Percentiles rank a stretch among this genome's conserved stretches.
phyloP scores from a whole-genome alignment of 179 eudicot genomes.

The Actinidia polygama region DNA sequence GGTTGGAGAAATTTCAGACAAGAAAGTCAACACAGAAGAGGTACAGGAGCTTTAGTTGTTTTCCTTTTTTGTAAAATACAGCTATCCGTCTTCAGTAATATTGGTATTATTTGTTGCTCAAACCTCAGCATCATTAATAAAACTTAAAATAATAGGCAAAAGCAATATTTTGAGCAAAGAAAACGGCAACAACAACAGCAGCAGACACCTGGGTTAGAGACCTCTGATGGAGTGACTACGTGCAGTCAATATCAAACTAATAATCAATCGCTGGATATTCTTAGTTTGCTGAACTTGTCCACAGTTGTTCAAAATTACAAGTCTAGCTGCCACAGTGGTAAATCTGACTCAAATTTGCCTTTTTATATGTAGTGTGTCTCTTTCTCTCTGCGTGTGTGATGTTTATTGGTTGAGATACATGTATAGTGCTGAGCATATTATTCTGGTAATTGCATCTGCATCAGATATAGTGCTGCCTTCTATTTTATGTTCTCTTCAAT shows the following conservation, averaged over 20 bases:
- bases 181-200: constrained; percentile 65
- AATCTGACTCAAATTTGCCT: not conserved
- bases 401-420: not conserved
- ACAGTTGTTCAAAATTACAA: constrained; percentile 44
- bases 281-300: constrained; percentile 69
- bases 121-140: not conserved
- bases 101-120: not conserved
- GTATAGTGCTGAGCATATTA: not conserved
- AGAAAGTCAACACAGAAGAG: constrained; percentile 82
- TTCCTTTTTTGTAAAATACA: not conserved
- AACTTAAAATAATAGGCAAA: constrained; percentile 56
- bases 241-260: constrained; percentile 35
- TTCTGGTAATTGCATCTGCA: not conserved
- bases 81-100: too few species aligned
- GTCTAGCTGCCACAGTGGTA: constrained; percentile 36
- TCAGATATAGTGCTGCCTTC: not conserved
- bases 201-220: constrained; percentile 44
- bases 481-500: constrained; percentile 1
- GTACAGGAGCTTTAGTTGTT: constrained; percentile 34
- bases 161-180: constrained; percentile 93
- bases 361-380: not conserved
- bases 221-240: constrained; percentile 40
- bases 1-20: constrained; percentile 58
- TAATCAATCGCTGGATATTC: constrained; percentile 74
- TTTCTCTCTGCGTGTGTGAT: not conserved